These are phyloP conservation scores for Alternaria sp. DNA, from an alignment of 2,329 filamentous ascomycete species.

Conservation along the genomic window DNA sequence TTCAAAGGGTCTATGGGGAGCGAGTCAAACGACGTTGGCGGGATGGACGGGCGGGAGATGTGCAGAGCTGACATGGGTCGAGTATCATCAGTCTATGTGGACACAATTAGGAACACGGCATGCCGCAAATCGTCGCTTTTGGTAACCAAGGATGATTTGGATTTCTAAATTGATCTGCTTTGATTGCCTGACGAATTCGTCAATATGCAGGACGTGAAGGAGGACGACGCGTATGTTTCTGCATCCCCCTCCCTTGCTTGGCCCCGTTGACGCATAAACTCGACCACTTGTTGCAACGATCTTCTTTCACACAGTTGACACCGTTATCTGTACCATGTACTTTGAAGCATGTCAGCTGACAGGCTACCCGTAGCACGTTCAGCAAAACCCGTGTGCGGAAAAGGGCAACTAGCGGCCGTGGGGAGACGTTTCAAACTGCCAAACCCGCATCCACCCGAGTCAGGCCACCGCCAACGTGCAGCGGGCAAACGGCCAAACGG, in stretches of 20 bases:
- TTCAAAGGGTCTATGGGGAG: conserved; percentile 1
- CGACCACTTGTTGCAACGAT: no score
- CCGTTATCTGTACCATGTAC: neutral
- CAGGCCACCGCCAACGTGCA: neutral
- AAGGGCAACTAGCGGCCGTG: neutral
- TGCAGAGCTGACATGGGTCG: conserved; percentile 8
- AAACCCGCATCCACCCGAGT: neutral
- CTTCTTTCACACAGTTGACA: no score
- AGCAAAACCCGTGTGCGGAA: neutral
- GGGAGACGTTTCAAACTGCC: neutral
- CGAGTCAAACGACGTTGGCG: conserved; percentile 10
- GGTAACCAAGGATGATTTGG: neutral
- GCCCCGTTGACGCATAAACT: no score
- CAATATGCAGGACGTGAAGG: neutral
- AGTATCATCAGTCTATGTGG: neutral
- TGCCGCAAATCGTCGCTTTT: neutral
- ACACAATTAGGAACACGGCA: conserved; percentile 3
- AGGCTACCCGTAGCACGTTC: neutral
- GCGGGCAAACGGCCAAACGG: neutral
- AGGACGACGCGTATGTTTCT: neutral
- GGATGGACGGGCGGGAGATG: conserved; percentile 11
- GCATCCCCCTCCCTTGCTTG: neutral
- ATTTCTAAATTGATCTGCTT: neutral
- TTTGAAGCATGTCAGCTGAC: neutral
- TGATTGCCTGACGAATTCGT: neutral